Evolutionary conservation across 1,284 basidiomycete genomes (phyloP), one percentile per base, ranked within the genome.

Genomic region (Apiotrichum gamsii): DNA sequence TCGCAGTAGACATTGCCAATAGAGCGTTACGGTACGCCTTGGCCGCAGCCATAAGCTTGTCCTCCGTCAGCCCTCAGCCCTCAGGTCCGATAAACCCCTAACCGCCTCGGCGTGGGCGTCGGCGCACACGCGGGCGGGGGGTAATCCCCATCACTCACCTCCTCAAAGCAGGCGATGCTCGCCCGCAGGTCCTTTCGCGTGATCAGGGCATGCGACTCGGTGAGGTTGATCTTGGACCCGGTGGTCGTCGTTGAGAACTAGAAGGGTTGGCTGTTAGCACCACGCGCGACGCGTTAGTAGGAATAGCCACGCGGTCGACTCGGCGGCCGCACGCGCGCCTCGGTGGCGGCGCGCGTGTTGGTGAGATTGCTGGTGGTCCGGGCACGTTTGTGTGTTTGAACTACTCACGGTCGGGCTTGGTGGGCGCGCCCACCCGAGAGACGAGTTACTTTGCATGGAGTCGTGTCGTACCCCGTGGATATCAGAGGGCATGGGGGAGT

Each of bases 21-120:
- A 96, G 78, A 23, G 88, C 85, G 30, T 82, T 77, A 39, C 91
- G 87, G 74, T 94, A 96, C 45, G 79, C 80, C 42, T 88, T 84
- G 55, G 86, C 87, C 37, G 83, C 80, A 54, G 73, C 79, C 73
- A 95, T 80, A 41, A 95, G 77, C 82, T 91, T 43, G 11, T 13
- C 4, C 16, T 23, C n/a, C 2, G 42, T 47, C 31, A 52, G 40
- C 30, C 10, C 20, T 25, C 23, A 15, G n/a, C n/a, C n/a, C n/a
- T n/a, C n/a, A n/a, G n/a, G n/a, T n/a, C n/a, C n/a, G 11, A 28
- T 28, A 28, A 28, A 28, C 21, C 8, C 6, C 20, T 8, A 25
- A 29, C 25, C 14, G 15, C 28, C 8, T 25, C 9, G 15, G 8
- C 21, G 9, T 31, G 25, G 25, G 25, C 8, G 25, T 6, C 25